Percentiles rank a stretch among this genome's conserved stretches.
Conservation (phyloP, 169 alveolate species). For the Plasmodium chabaudi region DNA sequence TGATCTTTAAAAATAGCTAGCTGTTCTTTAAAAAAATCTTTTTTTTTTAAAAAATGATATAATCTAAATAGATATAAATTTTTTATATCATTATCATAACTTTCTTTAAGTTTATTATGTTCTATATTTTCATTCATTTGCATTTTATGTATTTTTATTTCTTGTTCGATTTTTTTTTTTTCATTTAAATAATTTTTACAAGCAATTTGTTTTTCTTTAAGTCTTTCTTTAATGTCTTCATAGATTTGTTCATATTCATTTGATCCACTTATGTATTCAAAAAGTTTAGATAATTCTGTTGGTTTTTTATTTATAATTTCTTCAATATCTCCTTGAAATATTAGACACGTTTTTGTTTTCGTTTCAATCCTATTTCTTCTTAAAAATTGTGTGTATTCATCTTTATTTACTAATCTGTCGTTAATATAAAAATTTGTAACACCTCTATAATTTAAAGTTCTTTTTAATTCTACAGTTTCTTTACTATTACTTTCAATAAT, state of each 20-base stretch:
- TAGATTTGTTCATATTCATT: constrained; percentile 78
- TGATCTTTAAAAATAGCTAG: constrained; percentile 18
- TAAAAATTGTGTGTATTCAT: constrained; percentile 80
- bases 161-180: constrained; percentile 64
- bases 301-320: constrained; percentile 90
- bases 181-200: constrained; percentile 60
- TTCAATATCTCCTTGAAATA: constrained; percentile 94
- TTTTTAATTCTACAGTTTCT: constrained; percentile 85
- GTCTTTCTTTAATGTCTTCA: constrained; percentile 68
- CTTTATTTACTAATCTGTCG: constrained; percentile 82
- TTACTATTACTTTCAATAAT: constrained; percentile 79
- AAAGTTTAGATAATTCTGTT: constrained; percentile 89
- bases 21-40: constrained; percentile 44
- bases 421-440: constrained; percentile 87
- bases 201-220: constrained; percentile 51
- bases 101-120: constrained; percentile 56
- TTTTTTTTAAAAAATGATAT: constrained; percentile 34
- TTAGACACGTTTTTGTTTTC: constrained; percentile 85
- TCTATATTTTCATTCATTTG: constrained; percentile 49
- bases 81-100: constrained; percentile 30
- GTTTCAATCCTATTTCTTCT: constrained; percentile 81
- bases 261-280: constrained; percentile 92
- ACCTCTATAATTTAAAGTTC: constrained; percentile 87
- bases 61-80: constrained; percentile 27
- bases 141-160: constrained; percentile 52